Percentiles rank a stretch among this genome's conserved stretches.
Evolutionary conservation across 2,329 filamentous ascomycete genomes (phyloP).

Genomic region (Aaosphaeria arxii): DNA sequence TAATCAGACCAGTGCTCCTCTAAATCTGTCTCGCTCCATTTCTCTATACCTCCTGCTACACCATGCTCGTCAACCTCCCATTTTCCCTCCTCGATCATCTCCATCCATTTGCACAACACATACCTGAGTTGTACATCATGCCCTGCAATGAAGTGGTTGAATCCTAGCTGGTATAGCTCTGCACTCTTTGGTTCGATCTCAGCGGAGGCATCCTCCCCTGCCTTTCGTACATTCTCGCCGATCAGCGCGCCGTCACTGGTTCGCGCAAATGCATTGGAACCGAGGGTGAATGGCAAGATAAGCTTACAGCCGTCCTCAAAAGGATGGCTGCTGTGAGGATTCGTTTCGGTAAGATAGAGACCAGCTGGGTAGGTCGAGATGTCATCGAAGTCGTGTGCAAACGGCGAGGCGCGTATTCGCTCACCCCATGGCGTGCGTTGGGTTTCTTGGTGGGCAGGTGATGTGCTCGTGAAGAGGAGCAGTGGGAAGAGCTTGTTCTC

Average conservation of each 20-base stretch:
- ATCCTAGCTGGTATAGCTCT: slow-evolving; percentile 6
- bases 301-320: background rate
- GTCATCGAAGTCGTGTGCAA: background rate
- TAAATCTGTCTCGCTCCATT: background rate
- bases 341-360: background rate
- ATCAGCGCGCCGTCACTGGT: slow-evolving; percentile 8
- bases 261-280: slow-evolving; percentile 6
- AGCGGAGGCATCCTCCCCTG: slow-evolving; percentile 1
- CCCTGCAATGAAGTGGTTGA: slow-evolving; percentile 6
- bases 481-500: background rate
- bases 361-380: background rate
- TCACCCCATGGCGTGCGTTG: too few relatives aligned
- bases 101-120: slow-evolving; percentile 6
- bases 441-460: background rate
- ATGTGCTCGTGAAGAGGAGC: background rate
- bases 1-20: background rate
- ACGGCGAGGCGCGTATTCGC: background rate
- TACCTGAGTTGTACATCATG: slow-evolving; percentile 6
- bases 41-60: background rate
- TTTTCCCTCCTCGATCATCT: slow-evolving; percentile 4
- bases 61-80: background rate
- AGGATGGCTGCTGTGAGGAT: background rate
- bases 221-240: slow-evolving; percentile 4
- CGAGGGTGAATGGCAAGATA: slow-evolving; percentile 5
- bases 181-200: slow-evolving; percentile 1